phyloP scores from a whole-genome alignment of 805 yeast species.

The Suhomyces canberraensis region DNA sequence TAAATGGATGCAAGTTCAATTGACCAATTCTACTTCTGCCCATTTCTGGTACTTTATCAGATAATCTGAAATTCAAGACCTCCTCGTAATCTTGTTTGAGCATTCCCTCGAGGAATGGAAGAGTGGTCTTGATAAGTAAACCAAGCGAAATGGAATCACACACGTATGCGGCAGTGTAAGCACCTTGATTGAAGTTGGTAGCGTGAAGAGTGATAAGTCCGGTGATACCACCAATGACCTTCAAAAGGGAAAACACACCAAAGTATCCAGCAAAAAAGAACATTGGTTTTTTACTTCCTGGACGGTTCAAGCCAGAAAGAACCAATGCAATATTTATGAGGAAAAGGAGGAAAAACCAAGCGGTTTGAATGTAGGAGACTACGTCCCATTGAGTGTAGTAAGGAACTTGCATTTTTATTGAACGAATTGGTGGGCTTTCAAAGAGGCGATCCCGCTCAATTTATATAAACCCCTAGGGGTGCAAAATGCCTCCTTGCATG shows the following conservation, averaged over 20 bases:
- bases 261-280: constrained; percentile 4
- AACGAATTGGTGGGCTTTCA: too few relatives aligned
- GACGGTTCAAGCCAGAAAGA: not conserved
- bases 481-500: too few relatives aligned
- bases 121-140: constrained; percentile 4
- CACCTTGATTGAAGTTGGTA: not conserved
- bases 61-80: not conserved
- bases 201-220: not conserved
- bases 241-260: constrained; percentile 2
- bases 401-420: constrained; percentile 6
- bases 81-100: not conserved
- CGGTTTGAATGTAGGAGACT: constrained; percentile 7
- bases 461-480: too few relatives aligned
- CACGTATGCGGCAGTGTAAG: constrained; percentile 6
- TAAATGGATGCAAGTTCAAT: not conserved
- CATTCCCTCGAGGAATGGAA: constrained; percentile 5
- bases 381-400: constrained; percentile 7
- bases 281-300: not conserved
- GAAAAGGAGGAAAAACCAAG: constrained; percentile 4
- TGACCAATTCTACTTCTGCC: not conserved
- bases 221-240: constrained; percentile 6
- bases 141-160: constrained; percentile 7
- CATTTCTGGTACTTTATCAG: not conserved
- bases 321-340: not conserved
- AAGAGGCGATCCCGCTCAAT: too few relatives aligned